Conservation (phyloP, 2,329 filamentous ascomycete species). For the Penicillium thymicola region DNA sequence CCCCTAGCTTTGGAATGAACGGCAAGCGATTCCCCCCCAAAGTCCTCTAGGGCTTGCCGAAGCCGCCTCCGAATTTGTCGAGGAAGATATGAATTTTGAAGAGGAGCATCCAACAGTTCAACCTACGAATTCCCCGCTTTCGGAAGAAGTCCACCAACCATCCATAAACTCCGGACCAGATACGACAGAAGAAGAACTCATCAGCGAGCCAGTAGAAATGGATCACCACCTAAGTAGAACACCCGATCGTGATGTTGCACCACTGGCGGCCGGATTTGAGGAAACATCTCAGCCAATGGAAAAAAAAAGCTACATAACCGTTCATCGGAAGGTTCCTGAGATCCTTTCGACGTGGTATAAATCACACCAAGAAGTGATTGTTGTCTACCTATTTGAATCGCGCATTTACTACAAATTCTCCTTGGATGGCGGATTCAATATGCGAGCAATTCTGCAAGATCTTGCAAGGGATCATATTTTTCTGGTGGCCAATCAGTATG, state of each 20-base stretch:
- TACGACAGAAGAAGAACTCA: neutral
- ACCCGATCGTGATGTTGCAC: neutral
- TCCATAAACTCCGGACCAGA: neutral
- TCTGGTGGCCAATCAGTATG: neutral
- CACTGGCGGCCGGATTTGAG: constrained; percentile 3
- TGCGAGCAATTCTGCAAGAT: neutral
- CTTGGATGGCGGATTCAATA: neutral
- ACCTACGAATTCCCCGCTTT: neutral
- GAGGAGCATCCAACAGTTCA: neutral
- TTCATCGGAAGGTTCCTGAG: neutral
- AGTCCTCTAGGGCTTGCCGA: too few species aligned
- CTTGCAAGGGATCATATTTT: constrained; percentile 2
- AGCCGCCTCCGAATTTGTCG: too few species aligned
- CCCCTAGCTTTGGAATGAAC: too few species aligned
- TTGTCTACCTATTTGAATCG: constrained; percentile 7
- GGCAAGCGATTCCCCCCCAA: too few species aligned
- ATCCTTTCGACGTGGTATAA: constrained; percentile 3
- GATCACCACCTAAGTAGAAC: constrained; percentile 3
- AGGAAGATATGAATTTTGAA: neutral
- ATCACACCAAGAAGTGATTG: neutral
- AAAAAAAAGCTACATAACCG: neutral
- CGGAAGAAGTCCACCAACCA: neutral
- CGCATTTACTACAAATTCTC: constrained; percentile 7
- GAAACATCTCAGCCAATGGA: neutral
- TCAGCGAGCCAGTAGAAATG: neutral